Evolutionary conservation across 495 filamentous ascomycete species (phyloP), one percentile per base, ranked within the genome.

Genomic region (Hyaloscypha bicolor): DNA sequence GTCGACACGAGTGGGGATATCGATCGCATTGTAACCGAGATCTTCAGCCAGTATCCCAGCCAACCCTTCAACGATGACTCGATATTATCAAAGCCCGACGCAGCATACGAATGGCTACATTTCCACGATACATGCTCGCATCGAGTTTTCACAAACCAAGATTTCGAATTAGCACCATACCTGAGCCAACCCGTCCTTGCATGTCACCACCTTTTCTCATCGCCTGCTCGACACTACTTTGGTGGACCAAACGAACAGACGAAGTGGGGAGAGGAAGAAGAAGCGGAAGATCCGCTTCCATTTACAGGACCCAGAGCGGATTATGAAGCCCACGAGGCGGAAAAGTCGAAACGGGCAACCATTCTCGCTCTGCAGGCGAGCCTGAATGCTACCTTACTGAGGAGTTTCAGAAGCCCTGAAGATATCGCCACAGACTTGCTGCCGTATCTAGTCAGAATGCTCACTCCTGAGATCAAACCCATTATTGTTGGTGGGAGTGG

Each of bases 11-110:
- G 91, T 70, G 96, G 93, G 37, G 95, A 99, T 33, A 85, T 89
- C 64, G 94, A 97, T 76, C 88, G 91, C 48, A 92, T 97, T 70
- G 81, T 94, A 63, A 88, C 90, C 9, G 88, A 88, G 70, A 79
- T 93, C 74, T 97, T 97, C 75, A 79, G 88, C 39, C 82, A 89
- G 68, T 99, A 97, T 74, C 92, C 93, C 9, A 87, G 87, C 60
- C 91, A 92, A 60, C 86, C 92, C 33, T 98, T 90, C 76, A 93
- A 97, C 79, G 95, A 99, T 75, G 95, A 98, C 75, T 92, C 88
- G 0, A 89, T 91, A 74, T 85, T 99, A 35, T 89, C 90, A 11
- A 99, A 99, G 72, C 95, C 95, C 0, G 88, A 89, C 71, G 76
- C 83, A 2, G 94, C 93, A 0, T 95, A 94, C 74, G 93, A 97